Percentiles rank a stretch among this genome's conserved stretches.
These are phyloP conservation scores for Ophiognomonia clavigignenti-juglandacearum DNA, from an alignment of 2,329 filamentous ascomycete species.

Conservation along the genomic window DNA sequence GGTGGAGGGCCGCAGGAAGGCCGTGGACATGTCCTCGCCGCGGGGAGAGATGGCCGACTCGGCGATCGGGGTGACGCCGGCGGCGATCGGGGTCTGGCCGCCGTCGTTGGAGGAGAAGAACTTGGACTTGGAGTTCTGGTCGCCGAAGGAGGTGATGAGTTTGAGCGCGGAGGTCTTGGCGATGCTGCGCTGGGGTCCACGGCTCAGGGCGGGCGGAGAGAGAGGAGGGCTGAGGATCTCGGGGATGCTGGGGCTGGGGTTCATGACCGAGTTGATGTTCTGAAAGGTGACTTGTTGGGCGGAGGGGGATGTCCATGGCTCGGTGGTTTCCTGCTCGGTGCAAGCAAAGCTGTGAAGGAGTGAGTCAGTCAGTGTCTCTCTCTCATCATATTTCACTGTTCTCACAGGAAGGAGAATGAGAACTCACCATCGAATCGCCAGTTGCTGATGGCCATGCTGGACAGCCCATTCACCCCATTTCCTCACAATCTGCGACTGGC, in stretches of 20 bases:
- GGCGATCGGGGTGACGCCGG: constrained; percentile 82
- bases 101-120: constrained; percentile 55
- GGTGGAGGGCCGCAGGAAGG: constrained; percentile 62
- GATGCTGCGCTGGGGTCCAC: constrained; percentile 56
- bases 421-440: constrained; percentile 75
- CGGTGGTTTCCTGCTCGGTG: constrained; percentile 76
- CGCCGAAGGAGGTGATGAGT: constrained; percentile 84
- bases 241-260: constrained; percentile 45
- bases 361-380: neutral
- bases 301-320: constrained; percentile 83
- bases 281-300: constrained; percentile 56
- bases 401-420: neutral
- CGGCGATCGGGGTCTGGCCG: constrained; percentile 70
- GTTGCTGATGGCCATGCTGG: constrained; percentile 77
- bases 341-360: constrained; percentile 65
- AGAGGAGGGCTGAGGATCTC: constrained; percentile 64
- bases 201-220: constrained; percentile 64
- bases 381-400: too few relatives aligned
- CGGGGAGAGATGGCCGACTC: constrained; percentile 72
- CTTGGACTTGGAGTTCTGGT: constrained; percentile 55
- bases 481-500: constrained; percentile 79
- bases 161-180: constrained; percentile 82
- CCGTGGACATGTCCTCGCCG: constrained; percentile 60
- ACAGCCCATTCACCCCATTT: constrained; percentile 96
- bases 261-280: constrained; percentile 29